Conservation (phyloP, 208 protist species). For the Tritrichomonas musculus region DNA sequence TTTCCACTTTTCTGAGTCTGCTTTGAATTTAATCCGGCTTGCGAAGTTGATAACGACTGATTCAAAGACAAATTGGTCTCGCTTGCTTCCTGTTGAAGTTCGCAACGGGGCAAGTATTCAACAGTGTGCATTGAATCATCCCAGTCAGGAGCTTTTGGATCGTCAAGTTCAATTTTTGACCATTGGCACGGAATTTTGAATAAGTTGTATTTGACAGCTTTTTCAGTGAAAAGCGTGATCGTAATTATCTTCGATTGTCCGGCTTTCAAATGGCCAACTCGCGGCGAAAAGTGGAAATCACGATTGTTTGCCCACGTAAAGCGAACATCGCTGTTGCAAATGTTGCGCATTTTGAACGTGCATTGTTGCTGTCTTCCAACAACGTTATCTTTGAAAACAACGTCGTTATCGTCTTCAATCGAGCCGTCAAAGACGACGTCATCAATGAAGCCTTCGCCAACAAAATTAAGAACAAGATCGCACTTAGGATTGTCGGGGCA, state of each 20-base stretch:
- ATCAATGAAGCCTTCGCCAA: constrained; percentile 6
- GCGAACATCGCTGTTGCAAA: not conserved
- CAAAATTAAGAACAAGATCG: not conserved
- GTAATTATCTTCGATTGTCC: constrained; percentile 44
- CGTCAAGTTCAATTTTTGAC: constrained; percentile 9
- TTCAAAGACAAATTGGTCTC: no score
- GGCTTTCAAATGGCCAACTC: constrained; percentile 55
- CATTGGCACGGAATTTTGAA: not conserved
- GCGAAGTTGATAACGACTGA: no score
- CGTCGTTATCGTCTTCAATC: not conserved
- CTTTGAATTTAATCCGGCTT: no score
- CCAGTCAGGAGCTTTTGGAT: not conserved
- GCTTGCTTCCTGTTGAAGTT: no score
- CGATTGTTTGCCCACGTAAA: not conserved
- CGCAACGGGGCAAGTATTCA: no score
- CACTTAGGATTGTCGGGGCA: not conserved
- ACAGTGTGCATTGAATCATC: not conserved
- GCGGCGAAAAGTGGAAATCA: constrained; percentile 54
- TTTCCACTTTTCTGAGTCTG: no score
- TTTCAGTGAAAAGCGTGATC: constrained; percentile 42
- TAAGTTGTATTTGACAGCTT: constrained; percentile 31
- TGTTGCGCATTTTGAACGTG: not conserved
- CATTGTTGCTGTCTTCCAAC: not conserved
- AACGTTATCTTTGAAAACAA: not conserved
- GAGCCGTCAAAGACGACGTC: not conserved